Conservation (phyloP, 2,329 filamentous ascomycete genomes). For the Davidsoniella eucalypti region DNA sequence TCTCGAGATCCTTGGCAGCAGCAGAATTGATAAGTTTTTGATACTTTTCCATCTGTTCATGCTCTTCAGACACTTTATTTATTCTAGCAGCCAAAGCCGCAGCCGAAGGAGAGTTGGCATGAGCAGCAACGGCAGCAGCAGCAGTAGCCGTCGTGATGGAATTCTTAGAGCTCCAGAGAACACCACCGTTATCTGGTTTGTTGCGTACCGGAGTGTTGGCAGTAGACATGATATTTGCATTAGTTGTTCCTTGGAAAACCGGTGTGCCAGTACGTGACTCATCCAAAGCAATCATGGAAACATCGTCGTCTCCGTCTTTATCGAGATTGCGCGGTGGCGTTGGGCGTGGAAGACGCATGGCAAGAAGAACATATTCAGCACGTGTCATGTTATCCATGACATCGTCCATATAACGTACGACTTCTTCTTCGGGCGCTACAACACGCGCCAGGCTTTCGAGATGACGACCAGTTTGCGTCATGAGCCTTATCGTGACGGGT, state of each 20-base stretch:
- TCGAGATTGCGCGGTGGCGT: conserved; percentile 18
- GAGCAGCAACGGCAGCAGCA: neutral
- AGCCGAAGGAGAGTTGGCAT: neutral
- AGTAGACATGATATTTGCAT: conserved; percentile 12
- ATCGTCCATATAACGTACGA: conserved; percentile 51
- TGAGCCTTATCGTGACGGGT: conserved; percentile 49
- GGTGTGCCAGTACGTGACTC: conserved; percentile 18
- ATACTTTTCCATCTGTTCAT: conserved; percentile 22
- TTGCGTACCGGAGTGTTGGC: conserved; percentile 13
- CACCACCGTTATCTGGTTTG: conserved; percentile 17
- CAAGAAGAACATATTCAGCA: conserved; percentile 49
- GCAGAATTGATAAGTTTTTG: conserved; percentile 24
- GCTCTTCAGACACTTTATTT: conserved; percentile 17
- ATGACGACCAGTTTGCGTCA: conserved; percentile 35
- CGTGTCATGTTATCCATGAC: conserved; percentile 54
- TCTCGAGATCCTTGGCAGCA: conserved; percentile 20
- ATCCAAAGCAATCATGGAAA: conserved; percentile 19
- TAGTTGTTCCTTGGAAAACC: conserved; percentile 19
- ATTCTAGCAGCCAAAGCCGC: neutral
- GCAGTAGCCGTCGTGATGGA: conserved; percentile 7
- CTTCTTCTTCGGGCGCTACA: conserved; percentile 46
- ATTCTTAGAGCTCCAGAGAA: conserved; percentile 21
- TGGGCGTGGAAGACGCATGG: conserved; percentile 44
- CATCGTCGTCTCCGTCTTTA: conserved; percentile 16
- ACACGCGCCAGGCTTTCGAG: conserved; percentile 44